These are phyloP conservation scores for Amaranthus palmeri DNA, from an alignment of 148 eudicot genomes.

Conservation along the genomic window DNA sequence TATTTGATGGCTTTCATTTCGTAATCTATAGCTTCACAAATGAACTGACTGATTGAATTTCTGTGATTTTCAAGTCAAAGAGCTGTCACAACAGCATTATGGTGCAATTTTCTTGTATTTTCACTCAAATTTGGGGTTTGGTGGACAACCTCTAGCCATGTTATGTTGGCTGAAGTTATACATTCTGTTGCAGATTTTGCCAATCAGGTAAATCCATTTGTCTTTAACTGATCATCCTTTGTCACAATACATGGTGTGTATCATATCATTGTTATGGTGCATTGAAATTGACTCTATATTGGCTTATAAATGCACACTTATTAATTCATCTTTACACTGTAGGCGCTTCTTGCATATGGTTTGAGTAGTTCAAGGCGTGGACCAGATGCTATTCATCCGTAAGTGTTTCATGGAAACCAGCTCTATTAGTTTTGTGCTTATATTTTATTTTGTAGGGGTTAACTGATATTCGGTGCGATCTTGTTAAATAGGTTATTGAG, in stretches of 20 bases:
- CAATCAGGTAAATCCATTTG: constrained; percentile 57
- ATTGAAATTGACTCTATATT: constrained; percentile 15
- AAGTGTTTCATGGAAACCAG: constrained; percentile 29
- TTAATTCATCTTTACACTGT: constrained; percentile 43
- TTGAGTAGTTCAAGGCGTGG: constrained; percentile 94
- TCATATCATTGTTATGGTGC: background rate
- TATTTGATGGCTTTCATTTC: background rate
- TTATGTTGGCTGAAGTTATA: constrained; percentile 87
- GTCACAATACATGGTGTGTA: background rate
- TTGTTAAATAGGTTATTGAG: background rate
- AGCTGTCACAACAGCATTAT: constrained; percentile 88
- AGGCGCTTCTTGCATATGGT: constrained; percentile 98
- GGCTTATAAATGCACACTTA: constrained; percentile 27
- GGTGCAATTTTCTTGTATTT: constrained; percentile 96
- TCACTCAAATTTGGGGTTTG: constrained; percentile 97
- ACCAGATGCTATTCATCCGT: constrained; percentile 99
- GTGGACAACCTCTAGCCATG: constrained; percentile 87
- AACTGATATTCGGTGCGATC: background rate
- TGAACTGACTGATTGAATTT: constrained; percentile 3
- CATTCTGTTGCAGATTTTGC: constrained; percentile 95
- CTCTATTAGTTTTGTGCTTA: background rate
- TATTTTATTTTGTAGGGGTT: background rate
- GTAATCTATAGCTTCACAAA: background rate
- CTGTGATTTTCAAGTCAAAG: constrained; percentile 51
- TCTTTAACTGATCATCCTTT: constrained; percentile 8